phyloP scores from a whole-genome alignment of 805 yeast genomes.

The Ogataea degrootiae region DNA sequence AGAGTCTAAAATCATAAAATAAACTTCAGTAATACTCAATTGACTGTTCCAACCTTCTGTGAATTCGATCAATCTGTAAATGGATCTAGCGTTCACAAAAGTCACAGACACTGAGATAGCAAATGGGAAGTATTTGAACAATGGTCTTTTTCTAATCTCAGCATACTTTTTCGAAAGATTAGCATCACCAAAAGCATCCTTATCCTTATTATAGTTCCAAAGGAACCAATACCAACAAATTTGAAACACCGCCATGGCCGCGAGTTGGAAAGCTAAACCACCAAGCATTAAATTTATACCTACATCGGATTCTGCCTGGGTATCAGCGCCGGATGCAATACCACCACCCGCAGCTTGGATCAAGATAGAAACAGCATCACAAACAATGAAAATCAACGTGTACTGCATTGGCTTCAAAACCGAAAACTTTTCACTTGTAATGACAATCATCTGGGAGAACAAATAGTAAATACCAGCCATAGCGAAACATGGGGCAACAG shows the following conservation, averaged over 20 bases:
- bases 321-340: conserved; percentile 41
- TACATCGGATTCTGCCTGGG: conserved; percentile 18
- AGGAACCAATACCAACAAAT: conserved; percentile 42
- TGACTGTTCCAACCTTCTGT: conserved; percentile 65
- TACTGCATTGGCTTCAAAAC: conserved; percentile 46
- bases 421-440: conserved; percentile 52
- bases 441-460: conserved; percentile 54
- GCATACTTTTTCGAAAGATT: conserved; percentile 31
- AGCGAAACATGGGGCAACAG: conserved; percentile 70
- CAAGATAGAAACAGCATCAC: conserved; percentile 55
- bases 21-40: conserved; percentile 53
- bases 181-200: conserved; percentile 19
- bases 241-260: conserved; percentile 57
- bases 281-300: conserved; percentile 67
- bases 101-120: conserved; percentile 39
- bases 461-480: conserved; percentile 74
- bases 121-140: conserved; percentile 40
- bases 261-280: conserved; percentile 71
- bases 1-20: conserved; percentile 54
- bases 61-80: conserved; percentile 67
- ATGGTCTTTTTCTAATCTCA: conserved; percentile 25
- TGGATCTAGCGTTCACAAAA: conserved; percentile 56
- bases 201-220: conserved; percentile 29
- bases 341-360: conserved; percentile 74
- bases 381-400: conserved; percentile 53